Evolutionary conservation across 441 rosid species (phyloP), one percentile per base, ranked within the genome.

Genomic region (Breynia disticha): DNA sequence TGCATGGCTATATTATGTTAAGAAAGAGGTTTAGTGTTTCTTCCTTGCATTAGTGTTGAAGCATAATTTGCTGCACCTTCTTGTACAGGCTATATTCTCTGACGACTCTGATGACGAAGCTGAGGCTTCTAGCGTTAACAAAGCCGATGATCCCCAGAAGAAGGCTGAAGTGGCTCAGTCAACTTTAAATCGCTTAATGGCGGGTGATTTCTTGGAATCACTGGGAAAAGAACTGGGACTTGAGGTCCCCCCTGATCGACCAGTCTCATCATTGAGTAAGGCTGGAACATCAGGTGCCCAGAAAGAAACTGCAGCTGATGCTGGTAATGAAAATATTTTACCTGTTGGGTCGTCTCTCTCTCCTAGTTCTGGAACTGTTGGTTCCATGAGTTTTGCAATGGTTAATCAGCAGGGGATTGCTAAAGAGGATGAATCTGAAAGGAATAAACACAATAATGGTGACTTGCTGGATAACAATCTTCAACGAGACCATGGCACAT

Each of bases 181-280:
- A 24, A 72, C 96, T 16, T 70, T 93, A 64, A 93, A 79, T 67
- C 93, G 95, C 62, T 77, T 93, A 57, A 86, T 89, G 57, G 97
- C 99, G 15, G 93, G 97, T 47, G 99, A 93, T 61, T 93, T 89
- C 57, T 60, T 93, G 55, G 96, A 93, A 72, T 84, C 97, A 16
- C 56, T 89, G 56, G 99, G 99, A 57, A 93, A 84, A 74, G 99
- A 93, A 74, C 79, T 93, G 44, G 97, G 99, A 19, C 67, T 93
- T 16, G 97, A 84, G 73, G 99, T 93, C 64, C 97, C 97, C 37
- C 77, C 87, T 61, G 88, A 86, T 60, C 48, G 56, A 32, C 72
- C 84, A 5, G 56, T 69, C 63, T 18, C 74, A 7, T 68, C 52
- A 16, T 24, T 24, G 32, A 72, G 46, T 59, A 76, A 68, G 48